Evolutionary conservation across 2,329 filamentous ascomycete genomes (phyloP).

Genomic region (Aspergillus intermedius): DNA sequence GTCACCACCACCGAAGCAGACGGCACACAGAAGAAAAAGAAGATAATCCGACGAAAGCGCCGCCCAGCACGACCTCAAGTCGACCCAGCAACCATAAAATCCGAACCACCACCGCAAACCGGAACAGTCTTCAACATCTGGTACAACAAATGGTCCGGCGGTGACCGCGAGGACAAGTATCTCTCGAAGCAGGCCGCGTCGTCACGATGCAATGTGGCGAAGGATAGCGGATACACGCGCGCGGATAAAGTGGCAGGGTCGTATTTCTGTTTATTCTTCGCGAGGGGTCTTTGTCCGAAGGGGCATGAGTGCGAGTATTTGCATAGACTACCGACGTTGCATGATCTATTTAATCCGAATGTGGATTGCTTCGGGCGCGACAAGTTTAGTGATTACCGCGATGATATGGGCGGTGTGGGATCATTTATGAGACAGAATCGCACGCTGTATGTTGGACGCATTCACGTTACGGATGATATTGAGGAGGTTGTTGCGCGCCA

Average conservation of each 20-base stretch:
- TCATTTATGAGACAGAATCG: conserved; percentile 90
- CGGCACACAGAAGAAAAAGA: conserved; percentile 60
- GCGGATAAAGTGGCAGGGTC: conserved; percentile 70
- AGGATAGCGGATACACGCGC: conserved; percentile 70
- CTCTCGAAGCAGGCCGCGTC: conserved; percentile 74
- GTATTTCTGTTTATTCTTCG: conserved; percentile 91
- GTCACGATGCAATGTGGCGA: conserved; percentile 78
- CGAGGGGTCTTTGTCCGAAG: conserved; percentile 64
- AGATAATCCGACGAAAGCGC: conserved; percentile 85
- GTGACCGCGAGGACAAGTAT: conserved; percentile 88
- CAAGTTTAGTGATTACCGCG: conserved; percentile 86
- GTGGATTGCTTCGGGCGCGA: conserved; percentile 93
- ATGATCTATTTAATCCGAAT: conserved; percentile 88
- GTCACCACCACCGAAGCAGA: conserved; percentile 10
- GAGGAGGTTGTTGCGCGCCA: conserved; percentile 92
- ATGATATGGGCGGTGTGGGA: conserved; percentile 96
- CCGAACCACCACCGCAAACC: conserved; percentile 82
- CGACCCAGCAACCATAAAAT: conserved; percentile 73
- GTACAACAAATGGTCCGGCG: conserved; percentile 98
- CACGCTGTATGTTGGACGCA: conserved; percentile 86
- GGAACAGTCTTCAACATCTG: conserved; percentile 97
- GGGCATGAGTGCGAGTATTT: conserved; percentile 92
- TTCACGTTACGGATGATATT: conserved; percentile 94
- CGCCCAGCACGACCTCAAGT: conserved; percentile 85
- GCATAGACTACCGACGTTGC: conserved; percentile 76